phyloP scores from a whole-genome alignment of 768 basidiomycete genomes.

The Asterophora lycoperdoides region DNA sequence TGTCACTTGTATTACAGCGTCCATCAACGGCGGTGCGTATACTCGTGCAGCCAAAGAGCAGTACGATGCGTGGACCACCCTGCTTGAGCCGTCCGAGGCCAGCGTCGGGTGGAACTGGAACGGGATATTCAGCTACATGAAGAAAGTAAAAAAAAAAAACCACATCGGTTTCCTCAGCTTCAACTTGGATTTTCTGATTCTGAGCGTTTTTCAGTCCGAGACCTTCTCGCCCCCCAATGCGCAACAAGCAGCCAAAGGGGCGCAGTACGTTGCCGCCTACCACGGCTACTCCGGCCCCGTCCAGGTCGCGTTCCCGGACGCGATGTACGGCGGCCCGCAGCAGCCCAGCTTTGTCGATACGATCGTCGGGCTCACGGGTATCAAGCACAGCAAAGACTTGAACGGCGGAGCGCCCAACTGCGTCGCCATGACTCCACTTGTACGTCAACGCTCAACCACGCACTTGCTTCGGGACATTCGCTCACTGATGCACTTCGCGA shows the following conservation, averaged over 20 bases:
- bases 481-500: not conserved
- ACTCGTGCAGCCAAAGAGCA: constrained; percentile 41
- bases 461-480: not conserved
- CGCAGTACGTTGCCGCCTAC: constrained; percentile 41
- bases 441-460: constrained; percentile 17
- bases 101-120: constrained; percentile 46
- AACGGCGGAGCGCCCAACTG: constrained; percentile 55
- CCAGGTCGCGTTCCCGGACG: constrained; percentile 46
- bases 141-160: constrained; percentile 44
- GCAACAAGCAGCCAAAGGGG: constrained; percentile 42
- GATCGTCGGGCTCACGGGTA: constrained; percentile 44
- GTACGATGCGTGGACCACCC: constrained; percentile 38
- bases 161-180: not conserved
- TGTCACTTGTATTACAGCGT: constrained; percentile 22
- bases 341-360: constrained; percentile 46
- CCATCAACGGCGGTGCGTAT: constrained; percentile 46
- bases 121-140: constrained; percentile 41
- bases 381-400: constrained; percentile 43
- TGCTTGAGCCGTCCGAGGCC: constrained; percentile 37
- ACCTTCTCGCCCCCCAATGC: constrained; percentile 43
- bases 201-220: constrained; percentile 33
- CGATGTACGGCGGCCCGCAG: constrained; percentile 55
- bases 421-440: constrained; percentile 52
- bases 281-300: constrained; percentile 53
- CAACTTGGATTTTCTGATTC: not conserved